phyloP scores from a whole-genome alignment of 306 rosid genomes.

The Cucumis hystrix region DNA sequence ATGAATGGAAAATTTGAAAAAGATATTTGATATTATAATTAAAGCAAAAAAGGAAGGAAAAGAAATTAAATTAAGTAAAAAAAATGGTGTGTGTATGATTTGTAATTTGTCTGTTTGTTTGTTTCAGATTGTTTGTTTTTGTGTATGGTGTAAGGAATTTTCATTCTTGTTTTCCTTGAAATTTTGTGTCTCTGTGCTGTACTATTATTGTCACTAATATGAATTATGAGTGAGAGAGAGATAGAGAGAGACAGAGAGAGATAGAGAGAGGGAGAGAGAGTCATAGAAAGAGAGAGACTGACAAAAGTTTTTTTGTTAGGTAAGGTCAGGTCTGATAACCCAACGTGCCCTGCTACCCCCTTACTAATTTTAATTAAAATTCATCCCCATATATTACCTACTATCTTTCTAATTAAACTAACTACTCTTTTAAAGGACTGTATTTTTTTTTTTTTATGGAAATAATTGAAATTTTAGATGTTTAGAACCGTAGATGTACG shows the following conservation, averaged over 20 bases:
- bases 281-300: not conserved
- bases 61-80: too few species aligned
- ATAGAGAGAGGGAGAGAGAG: not conserved
- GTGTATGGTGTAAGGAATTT: constrained; percentile 25
- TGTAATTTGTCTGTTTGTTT: constrained; percentile 20
- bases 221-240: constrained; percentile 4
- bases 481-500: too few species aligned
- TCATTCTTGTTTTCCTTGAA: constrained; percentile 22
- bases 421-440: too few species aligned
- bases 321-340: constrained; percentile 22
- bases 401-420: too few species aligned
- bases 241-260: not conserved
- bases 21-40: too few species aligned
- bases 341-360: constrained; percentile 11
- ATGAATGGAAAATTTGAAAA: too few species aligned
- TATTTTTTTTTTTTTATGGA: too few species aligned
- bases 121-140: constrained; percentile 24
- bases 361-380: not conserved
- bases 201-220: not conserved
- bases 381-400: not conserved
- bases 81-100: not conserved
- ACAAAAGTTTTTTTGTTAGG: constrained; percentile 16
- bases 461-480: too few species aligned
- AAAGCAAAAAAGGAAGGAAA: too few species aligned
- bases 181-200: constrained; percentile 5